Evolutionary conservation across 192 early-diverging fungal species (phyloP).

Genomic region (Paraglomus brasilianum): DNA sequence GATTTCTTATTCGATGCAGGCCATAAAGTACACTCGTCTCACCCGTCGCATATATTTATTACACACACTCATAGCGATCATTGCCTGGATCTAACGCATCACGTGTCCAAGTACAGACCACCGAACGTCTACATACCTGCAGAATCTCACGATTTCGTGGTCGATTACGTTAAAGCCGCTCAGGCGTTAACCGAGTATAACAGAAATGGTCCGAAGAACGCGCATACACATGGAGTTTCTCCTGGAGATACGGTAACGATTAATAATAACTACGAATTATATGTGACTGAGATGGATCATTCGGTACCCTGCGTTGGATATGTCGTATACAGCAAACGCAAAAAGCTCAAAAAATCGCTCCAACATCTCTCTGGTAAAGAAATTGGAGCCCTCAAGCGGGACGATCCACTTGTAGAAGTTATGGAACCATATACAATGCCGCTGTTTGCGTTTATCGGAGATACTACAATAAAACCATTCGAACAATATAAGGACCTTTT

Average conservation of each 20-base stretch:
- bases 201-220: neutral
- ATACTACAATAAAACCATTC: neutral
- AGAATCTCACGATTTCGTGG: neutral
- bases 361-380: slow-evolving; percentile 1
- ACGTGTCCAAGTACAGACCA: neutral
- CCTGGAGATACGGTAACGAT: neutral
- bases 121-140: neutral
- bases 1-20: neutral
- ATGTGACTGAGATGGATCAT: slow-evolving; percentile 1
- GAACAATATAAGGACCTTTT: neutral
- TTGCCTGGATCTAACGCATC: neutral
- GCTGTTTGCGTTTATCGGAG: neutral
- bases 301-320: slow-evolving; percentile 1
- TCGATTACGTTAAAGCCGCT: neutral
- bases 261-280: neutral
- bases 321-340: neutral
- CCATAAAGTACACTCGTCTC: neutral
- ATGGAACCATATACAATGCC: neutral
- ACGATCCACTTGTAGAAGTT: neutral
- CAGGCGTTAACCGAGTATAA: neutral
- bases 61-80: slow-evolving; percentile 13
- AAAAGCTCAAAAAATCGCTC: neutral
- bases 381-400: neutral
- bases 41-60: neutral
- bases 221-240: neutral